Evolutionary conservation across 768 basidiomycete genomes (phyloP), one percentile per base, ranked within the genome.

Genomic region (Amanita phalloides): DNA sequence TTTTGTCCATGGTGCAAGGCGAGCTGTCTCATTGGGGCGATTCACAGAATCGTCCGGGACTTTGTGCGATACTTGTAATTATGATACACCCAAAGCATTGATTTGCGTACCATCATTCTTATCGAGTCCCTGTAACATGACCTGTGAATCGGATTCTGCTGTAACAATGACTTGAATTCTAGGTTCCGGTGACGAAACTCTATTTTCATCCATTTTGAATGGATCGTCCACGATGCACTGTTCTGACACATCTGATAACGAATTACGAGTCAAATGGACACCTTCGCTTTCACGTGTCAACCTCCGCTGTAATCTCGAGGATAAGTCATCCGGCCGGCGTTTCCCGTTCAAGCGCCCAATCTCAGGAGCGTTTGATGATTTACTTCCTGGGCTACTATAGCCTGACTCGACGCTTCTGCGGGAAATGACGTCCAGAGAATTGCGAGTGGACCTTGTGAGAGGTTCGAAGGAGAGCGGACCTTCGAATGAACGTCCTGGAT

Each of bases 401-500:
- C 63, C 63, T 5, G 70, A 72, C 39, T 82, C 77, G 2, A 58
- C 63, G 54, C 73, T 80, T 35, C 63, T 65, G 45, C 69, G 69
- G 39, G 74, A 72, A 21, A 71, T 69, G 6, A 63, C 64, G 11
- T 78, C 73, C 17, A 73, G 52, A 20, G 78, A 80, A 48, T 66
- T 67, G n/a, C 69, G 68, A 8, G 72, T 68, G 4, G 71, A 68
- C 53, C 78, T 74, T 8, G 75, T 63, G 17, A 67, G 56, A 14
- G 82, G 83, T 53, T 84, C 78, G 55, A 84, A 84, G 1, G 81
- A 79, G 28, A 81, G 55, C 30, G 64, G 70, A 8, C 71, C 77
- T 46, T 83, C 79, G 37, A 62, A 62, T 44, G 65, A 66, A 37
- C 64, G 64, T 54, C 66, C 67, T 14, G 74, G 70, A 37, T 68